Percentiles rank a stretch among this genome's conserved stretches.
Conservation (phyloP, 1,284 basidiomycete species). For the Papiliotrema terrestris region DNA sequence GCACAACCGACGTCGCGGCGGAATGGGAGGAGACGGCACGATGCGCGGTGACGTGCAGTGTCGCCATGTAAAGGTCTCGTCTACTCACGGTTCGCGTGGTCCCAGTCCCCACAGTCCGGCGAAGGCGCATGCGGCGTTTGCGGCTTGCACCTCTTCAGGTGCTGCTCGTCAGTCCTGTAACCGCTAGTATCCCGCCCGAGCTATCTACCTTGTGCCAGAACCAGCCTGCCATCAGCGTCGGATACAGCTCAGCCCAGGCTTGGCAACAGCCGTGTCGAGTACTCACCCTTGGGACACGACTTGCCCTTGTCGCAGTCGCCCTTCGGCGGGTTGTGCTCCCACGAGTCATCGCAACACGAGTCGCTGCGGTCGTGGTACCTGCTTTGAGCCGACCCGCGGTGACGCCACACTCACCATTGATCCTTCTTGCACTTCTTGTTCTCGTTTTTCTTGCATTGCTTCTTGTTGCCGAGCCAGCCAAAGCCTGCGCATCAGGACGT, state of each 20-base stretch:
- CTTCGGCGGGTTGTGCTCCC: not conserved
- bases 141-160: not conserved
- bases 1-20: no score
- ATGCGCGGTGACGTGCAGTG: not conserved
- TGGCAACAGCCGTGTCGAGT: no score
- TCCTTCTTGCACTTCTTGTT: not conserved
- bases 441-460: not conserved
- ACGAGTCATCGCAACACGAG: not conserved
- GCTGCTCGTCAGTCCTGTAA: not conserved
- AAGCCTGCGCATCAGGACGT: not conserved
- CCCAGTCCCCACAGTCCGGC: not conserved
- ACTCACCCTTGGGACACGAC: not conserved
- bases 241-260: not conserved
- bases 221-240: not conserved
- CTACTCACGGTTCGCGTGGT: not conserved
- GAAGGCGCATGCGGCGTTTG: not conserved
- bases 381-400: not conserved
- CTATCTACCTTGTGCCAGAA: not conserved
- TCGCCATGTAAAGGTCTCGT: not conserved
- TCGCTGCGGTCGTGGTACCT: not conserved
- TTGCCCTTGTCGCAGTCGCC: slow-evolving; percentile 1
- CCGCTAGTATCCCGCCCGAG: no score
- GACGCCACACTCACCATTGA: not conserved
- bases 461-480: not conserved
- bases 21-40: not conserved